Evolutionary conservation across 2,329 filamentous ascomycete genomes (phyloP), one percentile per base, ranked within the genome.

Genomic region (Diaporthe australafricana): DNA sequence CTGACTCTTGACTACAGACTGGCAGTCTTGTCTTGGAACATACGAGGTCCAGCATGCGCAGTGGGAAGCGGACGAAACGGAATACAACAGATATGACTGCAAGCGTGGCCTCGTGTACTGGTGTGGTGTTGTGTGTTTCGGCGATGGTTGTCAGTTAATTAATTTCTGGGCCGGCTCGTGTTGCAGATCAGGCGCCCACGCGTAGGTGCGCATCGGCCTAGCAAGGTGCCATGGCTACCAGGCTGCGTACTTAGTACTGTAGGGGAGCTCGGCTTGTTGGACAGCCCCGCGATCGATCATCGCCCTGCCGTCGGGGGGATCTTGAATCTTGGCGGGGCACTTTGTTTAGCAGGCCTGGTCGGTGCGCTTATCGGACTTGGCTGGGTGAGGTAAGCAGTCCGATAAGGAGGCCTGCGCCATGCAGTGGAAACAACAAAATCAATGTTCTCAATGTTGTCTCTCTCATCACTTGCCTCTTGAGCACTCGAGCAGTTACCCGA

Each of bases 101-200:
- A 20, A n/a, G 56, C 38, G 56, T 45, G 20, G 40, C n/a, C 17
- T 35, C 32, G 5, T 35, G 32, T 35, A 56, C 55, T 60, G 38
- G 16, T 27, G 30, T 65, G 22, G 42, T 48, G n/a, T 48, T 20
- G 60, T 35, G 60, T 38, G 60, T 38, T 65, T 50, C 60, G 60
- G 30, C 45, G 60, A 38, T 65, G 60, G 60, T 65, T 50, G 60
- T 38, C 60, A 50, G 45, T 65, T 65, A 65, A 65, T 68, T 68
- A 57, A 55, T 48, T 40, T 55, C 56, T 50, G 47, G 53, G 67
- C 55, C 45, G 67, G 67, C 67, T 67, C 22, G 48, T 67, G 63
- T 48, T 60, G 67, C 53, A 56, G 53, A 69, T 69, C 66, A 69
- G 66, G 66, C 66, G 66, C 66, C 53, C 22, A 69, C 66, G 53